phyloP scores from a whole-genome alignment of 805 yeast species.

The Hanseniaspora mollemarum region DNA sequence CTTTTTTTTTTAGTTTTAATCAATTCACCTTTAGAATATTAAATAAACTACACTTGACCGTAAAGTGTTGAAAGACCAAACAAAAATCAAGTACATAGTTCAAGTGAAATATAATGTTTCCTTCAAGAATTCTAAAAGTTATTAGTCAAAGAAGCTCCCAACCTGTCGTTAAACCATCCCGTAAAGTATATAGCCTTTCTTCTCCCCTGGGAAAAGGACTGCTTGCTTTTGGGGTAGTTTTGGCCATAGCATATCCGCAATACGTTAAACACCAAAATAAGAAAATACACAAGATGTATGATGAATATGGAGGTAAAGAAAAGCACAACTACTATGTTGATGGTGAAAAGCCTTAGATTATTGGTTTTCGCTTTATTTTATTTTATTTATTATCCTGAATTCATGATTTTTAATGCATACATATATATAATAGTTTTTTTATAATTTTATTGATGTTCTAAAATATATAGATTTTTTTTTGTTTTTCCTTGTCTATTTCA shows the following conservation, averaged over 20 bases:
- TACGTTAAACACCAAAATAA: neutral
- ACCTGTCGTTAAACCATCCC: neutral
- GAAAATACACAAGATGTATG: neutral
- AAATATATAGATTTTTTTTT: neutral
- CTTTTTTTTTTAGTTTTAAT: too few species aligned
- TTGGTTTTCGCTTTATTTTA: neutral
- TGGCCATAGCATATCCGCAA: neutral
- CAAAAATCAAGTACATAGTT: neutral
- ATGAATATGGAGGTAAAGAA: neutral
- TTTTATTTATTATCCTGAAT: neutral
- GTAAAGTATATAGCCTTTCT: neutral
- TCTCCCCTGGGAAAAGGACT: neutral
- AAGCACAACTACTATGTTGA: neutral
- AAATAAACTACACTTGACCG: too few species aligned
- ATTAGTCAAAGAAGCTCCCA: neutral
- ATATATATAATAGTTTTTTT: too few species aligned
- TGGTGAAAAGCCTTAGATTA: neutral
- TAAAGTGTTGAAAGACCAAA: neutral
- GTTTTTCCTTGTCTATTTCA: constrained; percentile 18
- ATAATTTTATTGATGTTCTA: too few species aligned
- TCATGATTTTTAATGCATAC: too few species aligned
- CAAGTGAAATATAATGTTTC: too few species aligned
- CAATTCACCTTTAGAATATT: too few species aligned
- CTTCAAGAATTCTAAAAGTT: neutral
- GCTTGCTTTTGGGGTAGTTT: neutral